phyloP scores from a whole-genome alignment of 768 basidiomycete genomes.

The Termitomyces sp. region DNA sequence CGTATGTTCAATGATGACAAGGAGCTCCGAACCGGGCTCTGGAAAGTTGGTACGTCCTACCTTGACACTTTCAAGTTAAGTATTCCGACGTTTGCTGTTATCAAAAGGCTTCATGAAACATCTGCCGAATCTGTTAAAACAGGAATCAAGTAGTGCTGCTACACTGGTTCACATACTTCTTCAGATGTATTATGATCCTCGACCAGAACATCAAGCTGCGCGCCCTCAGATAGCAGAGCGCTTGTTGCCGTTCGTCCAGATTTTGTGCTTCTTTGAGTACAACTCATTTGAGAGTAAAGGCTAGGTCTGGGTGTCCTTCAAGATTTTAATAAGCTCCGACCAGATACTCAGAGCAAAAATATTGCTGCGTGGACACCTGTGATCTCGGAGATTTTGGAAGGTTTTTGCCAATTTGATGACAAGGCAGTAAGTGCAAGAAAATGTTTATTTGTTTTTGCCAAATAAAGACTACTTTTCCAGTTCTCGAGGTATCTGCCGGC shows the following conservation, averaged over 20 bases:
- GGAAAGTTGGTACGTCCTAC: constrained; percentile 91
- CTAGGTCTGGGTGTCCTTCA: constrained; percentile 83
- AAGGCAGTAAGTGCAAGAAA: constrained; percentile 62
- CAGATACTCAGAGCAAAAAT: constrained; percentile 91
- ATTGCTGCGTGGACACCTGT: constrained; percentile 99
- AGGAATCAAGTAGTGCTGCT: constrained; percentile 95
- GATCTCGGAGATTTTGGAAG: constrained; percentile 88
- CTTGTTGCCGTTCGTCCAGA: constrained; percentile 55
- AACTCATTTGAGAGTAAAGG: constrained; percentile 32
- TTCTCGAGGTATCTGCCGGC: constrained; percentile 84
- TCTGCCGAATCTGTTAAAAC: constrained; percentile 93
- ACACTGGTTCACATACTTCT: constrained; percentile 89
- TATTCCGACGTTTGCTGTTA: background rate
- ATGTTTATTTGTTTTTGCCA: background rate
- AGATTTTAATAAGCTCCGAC: constrained; percentile 85
- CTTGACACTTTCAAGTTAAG: background rate
- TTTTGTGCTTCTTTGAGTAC: background rate
- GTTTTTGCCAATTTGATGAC: constrained; percentile 85
- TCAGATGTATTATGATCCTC: constrained; percentile 89
- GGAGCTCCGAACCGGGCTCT: constrained; percentile 90
- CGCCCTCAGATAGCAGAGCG: constrained; percentile 75
- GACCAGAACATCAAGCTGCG: constrained; percentile 82
- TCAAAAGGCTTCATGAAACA: constrained; percentile 96
- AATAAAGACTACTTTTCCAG: constrained; percentile 33
- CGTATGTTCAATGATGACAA: constrained; percentile 98